Evolutionary conservation across 306 rosid genomes (phyloP), one percentile per base, ranked within the genome.

Genomic region (Glycine tomentella): DNA sequence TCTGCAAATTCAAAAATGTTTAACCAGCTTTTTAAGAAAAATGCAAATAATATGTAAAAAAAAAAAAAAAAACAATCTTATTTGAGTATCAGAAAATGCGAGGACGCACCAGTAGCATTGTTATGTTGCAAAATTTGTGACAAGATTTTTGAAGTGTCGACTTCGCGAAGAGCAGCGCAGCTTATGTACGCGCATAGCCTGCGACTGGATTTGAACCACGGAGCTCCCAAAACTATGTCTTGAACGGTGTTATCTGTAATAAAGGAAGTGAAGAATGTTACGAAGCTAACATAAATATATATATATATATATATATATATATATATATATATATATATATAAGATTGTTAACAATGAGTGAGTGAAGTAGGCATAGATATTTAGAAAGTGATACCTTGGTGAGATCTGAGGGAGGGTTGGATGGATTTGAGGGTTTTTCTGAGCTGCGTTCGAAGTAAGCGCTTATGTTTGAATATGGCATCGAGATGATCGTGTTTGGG

Each of bases 131-230:
- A 77, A 87, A 86, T 87, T 48, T 87, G 86, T 14, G 91, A 85
- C 82, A 95, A 84, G 17, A 95, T 16, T 64, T 87, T 91, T 2
- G 72, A 88, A 3, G 97, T 91, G 61, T 93, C 98, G 40, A 95
- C 99, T 88, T 95, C 99, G 13, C 96, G 91, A 20, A 95, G 82
- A 56, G 98, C 89, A 77, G 78, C 87, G 87, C 98, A 93, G 75
- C 98, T 91, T 76, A 95, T 91, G 81, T 93, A 95, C 6, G 96
- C 96, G 76, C 99, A 91, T 40, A 95, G 69, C 69, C 94, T 80
- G 76, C 45, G 77, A 83, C 90, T 86, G 25, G 97, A 89, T 88
- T 82, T 87, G 81, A 95, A 95, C 98, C 98, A 95, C 0, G 98
- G 90, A 72, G 99, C 88, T 61, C 80, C 93, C 81, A 89, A 58